phyloP scores from a whole-genome alignment of 2,329 filamentous ascomycete species.

The Metarhizium brunneum region DNA sequence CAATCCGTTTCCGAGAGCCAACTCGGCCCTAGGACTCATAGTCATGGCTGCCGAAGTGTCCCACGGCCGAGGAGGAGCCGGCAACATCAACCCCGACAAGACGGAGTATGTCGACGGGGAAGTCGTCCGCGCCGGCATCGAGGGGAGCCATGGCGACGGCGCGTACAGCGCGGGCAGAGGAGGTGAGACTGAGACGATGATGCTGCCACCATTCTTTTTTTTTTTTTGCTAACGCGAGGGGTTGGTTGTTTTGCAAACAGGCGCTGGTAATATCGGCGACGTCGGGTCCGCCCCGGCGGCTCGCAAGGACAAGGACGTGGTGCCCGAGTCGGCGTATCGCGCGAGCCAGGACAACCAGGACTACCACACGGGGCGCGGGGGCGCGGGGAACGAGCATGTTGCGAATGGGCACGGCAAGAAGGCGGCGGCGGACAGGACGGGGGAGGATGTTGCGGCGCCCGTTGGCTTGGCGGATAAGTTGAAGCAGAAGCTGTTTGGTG shows the following conservation, averaged over 20 bases:
- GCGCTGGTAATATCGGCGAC: constrained; percentile 50
- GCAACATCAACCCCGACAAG: constrained; percentile 50
- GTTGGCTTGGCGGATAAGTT: constrained; percentile 45
- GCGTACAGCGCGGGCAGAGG: constrained; percentile 50
- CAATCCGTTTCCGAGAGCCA: no score
- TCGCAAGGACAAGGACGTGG: constrained; percentile 41
- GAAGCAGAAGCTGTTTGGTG: constrained; percentile 44
- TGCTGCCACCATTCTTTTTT: no score
- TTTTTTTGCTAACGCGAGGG: background rate
- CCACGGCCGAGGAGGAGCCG: constrained; percentile 51
- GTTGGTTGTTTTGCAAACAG: constrained; percentile 20
- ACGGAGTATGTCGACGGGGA: constrained; percentile 54
- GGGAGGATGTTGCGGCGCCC: constrained; percentile 18
- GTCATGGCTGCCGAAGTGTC: constrained; percentile 39
- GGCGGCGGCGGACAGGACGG: constrained; percentile 18
- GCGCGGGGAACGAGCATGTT: constrained; percentile 46
- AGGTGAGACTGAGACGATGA: constrained; percentile 29
- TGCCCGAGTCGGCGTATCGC: constrained; percentile 44
- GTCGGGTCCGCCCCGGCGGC: constrained; percentile 25
- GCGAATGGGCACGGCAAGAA: constrained; percentile 21
- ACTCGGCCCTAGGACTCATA: no score
- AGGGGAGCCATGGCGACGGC: constrained; percentile 48
- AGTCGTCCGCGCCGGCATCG: constrained; percentile 44
- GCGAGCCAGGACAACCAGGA: constrained; percentile 37
- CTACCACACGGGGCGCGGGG: constrained; percentile 51